Evolutionary conservation across 2,329 filamentous ascomycete species (phyloP), one percentile per base, ranked within the genome.

Genomic region (Plectosphaerella plurivora): DNA sequence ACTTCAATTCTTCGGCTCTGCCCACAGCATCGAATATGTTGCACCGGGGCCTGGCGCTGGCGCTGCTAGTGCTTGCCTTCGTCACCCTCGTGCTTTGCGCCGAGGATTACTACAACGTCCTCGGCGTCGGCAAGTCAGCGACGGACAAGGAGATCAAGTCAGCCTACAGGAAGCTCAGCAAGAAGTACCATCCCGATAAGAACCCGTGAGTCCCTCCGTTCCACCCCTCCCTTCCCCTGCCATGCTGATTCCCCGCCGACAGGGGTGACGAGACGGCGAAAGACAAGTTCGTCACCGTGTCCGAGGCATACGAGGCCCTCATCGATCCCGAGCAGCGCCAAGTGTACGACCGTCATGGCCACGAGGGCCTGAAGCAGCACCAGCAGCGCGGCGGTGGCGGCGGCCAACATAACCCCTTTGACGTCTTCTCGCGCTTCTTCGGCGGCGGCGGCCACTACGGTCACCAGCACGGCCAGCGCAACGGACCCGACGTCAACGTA

Each of bases 101-200:
- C 39, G 79, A 92, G 64, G 89, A 94, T 68, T 93, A 86, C 66
- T 94, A 94, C 72, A 90, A 91, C 70, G 73, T 96, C 53, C 83
- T 99, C 24, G 91, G 88, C 51, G 73, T 99, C 57, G 82, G 87
- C 64, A 91, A 84, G 64, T 78, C 86, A 55, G 93, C 93, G 15
- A 86, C 83, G 46, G 91, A 96, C 51, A 86, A 86, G 64, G 88
- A 97, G 63, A 87, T 99, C 67, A 99, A 99, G 72, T 88, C 89
- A 45, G 92, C 94, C 20, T 99, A 99, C 72, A 84, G 92, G 55
- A 86, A 84, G 55, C 78, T 99, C 11, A 95, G 89, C 75, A 97
- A 97, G 72, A 96, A 95, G 69, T 97, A 82, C 69, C 94, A 99
- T 66, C 94, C 94, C 4, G 94, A 99, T 72, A 99, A 99, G 81